A percentile compares a stretch with the other conserved stretches of the same genome.
These are phyloP conservation scores for Pleurotus giganteus DNA, from an alignment of 768 basidiomycete genomes.

Conservation along the genomic window DNA sequence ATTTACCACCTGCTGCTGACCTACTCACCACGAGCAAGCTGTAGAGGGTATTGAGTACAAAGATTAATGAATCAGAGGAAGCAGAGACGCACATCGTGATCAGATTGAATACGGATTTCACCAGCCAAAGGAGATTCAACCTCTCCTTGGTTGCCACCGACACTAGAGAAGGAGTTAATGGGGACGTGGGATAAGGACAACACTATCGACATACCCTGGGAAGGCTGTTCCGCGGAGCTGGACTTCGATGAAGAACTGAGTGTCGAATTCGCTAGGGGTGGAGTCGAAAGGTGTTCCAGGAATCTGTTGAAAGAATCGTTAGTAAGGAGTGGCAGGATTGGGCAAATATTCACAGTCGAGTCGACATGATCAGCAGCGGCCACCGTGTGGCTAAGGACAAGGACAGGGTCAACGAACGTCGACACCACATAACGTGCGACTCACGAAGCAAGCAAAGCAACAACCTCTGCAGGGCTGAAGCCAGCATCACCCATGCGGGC, in stretches of 20 bases:
- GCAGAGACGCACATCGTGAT: conserved; percentile 11
- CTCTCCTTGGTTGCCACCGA: conserved; percentile 19
- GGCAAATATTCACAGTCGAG: conserved; percentile 11
- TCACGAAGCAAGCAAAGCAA: conserved; percentile 22
- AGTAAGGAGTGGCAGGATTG: neutral
- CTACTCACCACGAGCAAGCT: conserved; percentile 17
- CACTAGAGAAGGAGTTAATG: conserved; percentile 18
- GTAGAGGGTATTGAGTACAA: neutral
- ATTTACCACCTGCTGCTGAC: conserved; percentile 7
- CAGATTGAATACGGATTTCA: conserved; percentile 18
- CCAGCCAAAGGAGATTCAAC: conserved; percentile 15
- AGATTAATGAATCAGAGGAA: neutral
- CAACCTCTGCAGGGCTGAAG: conserved; percentile 13
- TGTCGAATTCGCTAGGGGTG: conserved; percentile 28
- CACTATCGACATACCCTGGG: conserved; percentile 19
- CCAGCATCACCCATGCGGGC: conserved; percentile 12
- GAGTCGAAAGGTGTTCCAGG: conserved; percentile 30
- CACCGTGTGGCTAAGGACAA: conserved; percentile 14
- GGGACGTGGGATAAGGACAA: conserved; percentile 9
- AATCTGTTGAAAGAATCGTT: conserved; percentile 1
- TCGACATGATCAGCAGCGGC: conserved; percentile 22
- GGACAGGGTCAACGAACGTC: too few relatives aligned
- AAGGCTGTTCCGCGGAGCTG: conserved; percentile 24
- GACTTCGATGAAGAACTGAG: conserved; percentile 31
- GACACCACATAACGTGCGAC: too few relatives aligned